Evolutionary conservation across 2,329 filamentous ascomycete genomes (phyloP).

Genomic region (Tolypocladium endophyticum): DNA sequence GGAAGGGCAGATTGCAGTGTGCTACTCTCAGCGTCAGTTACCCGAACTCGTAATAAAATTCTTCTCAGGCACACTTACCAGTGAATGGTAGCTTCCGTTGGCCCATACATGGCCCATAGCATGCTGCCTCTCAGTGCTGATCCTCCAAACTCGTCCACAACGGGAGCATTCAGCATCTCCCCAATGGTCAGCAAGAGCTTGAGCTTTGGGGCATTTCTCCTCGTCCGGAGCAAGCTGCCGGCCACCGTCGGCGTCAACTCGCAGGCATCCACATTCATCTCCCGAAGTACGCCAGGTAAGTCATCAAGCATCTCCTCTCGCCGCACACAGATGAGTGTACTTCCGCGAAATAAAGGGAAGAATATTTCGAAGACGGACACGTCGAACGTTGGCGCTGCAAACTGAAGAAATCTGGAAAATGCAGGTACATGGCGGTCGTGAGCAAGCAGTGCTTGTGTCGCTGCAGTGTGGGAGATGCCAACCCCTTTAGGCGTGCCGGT

Average conservation of each 20-base stretch:
- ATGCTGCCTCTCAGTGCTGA: slow-evolving; percentile 43
- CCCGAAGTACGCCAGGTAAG: slow-evolving; percentile 55
- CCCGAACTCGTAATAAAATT: background rate
- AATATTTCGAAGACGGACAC: slow-evolving; percentile 94
- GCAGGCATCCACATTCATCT: slow-evolving; percentile 65
- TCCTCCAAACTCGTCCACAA: slow-evolving; percentile 72
- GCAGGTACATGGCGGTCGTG: slow-evolving; percentile 67
- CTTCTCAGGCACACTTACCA: slow-evolving; percentile 33
- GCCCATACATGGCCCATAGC: slow-evolving; percentile 88
- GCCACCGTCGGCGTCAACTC: slow-evolving; percentile 86
- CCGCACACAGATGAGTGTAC: slow-evolving; percentile 62
- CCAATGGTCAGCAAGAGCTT: slow-evolving; percentile 75
- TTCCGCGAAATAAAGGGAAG: slow-evolving; percentile 67
- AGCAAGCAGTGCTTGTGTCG: slow-evolving; percentile 70
- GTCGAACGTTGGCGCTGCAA: slow-evolving; percentile 86
- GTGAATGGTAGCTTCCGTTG: slow-evolving; percentile 85
- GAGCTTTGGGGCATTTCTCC: slow-evolving; percentile 56
- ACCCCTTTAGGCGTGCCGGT: slow-evolving; percentile 88
- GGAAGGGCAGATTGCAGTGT: slow-evolving; percentile 59
- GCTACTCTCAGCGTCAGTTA: slow-evolving; percentile 23
- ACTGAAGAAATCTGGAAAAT: slow-evolving; percentile 78
- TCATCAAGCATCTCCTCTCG: slow-evolving; percentile 64
- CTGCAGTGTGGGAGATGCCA: slow-evolving; percentile 67
- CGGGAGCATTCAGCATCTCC: slow-evolving; percentile 75
- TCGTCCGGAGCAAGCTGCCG: slow-evolving; percentile 60